Conservation (phyloP, 176 grass and related monocot species). For the Oryza meridionalis region DNA sequence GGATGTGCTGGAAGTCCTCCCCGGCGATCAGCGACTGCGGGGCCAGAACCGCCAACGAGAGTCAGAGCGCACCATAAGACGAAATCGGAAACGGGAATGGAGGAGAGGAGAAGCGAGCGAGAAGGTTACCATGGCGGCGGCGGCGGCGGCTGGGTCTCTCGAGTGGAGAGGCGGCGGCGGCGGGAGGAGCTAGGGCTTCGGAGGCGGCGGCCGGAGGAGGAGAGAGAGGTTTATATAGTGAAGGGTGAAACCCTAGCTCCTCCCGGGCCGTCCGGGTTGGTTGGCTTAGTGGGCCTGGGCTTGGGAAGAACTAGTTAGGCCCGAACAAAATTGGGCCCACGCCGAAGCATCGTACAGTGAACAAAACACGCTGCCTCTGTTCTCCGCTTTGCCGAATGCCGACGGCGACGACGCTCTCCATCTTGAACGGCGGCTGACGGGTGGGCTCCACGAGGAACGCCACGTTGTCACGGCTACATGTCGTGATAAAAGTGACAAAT, state of each 20-base stretch:
- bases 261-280: background rate
- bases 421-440: no score
- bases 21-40: constrained; percentile 70
- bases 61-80: background rate
- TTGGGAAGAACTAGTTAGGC: background rate
- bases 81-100: background rate
- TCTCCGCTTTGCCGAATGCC: no score
- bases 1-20: constrained; percentile 96
- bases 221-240: background rate
- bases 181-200: background rate
- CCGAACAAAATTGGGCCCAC: background rate
- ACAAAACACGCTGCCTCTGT: no score
- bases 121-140: constrained; percentile 36
- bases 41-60: background rate
- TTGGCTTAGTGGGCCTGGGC: background rate
- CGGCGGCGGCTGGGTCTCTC: constrained; percentile 3
- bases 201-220: background rate
- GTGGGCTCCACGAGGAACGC: no score
- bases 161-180: background rate
- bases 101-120: no score
- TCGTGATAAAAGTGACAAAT: no score
- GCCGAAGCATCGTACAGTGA: no score
- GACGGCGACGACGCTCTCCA: no score
- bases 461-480: no score
- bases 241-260: background rate